phyloP scores from a whole-genome alignment of 768 basidiomycete genomes.

The Collybiopsis confluens region DNA sequence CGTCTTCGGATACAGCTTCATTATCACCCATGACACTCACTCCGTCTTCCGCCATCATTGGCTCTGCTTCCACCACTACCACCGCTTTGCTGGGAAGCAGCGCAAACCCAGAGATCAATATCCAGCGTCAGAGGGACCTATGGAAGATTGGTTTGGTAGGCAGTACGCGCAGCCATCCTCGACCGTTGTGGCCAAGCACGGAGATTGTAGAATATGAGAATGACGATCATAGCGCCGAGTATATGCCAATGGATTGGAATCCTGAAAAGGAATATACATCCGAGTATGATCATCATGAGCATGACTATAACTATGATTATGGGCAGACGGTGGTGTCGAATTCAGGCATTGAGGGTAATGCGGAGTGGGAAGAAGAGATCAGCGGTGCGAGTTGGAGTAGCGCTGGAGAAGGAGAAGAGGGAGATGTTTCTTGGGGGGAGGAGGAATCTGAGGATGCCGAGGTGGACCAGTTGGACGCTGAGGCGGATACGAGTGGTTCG shows the following conservation, averaged over 20 bases:
- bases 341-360: no score
- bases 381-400: not conserved
- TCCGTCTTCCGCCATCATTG: no score
- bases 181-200: slow-evolving; percentile 3
- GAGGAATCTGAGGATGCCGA: not conserved
- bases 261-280: slow-evolving; percentile 1
- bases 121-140: slow-evolving; percentile 15
- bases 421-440: not conserved
- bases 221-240: slow-evolving; percentile 1
- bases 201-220: not conserved
- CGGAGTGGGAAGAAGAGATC: not conserved
- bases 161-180: slow-evolving; percentile 9
- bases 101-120: not conserved
- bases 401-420: not conserved
- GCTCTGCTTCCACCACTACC: no score
- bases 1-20: not conserved
- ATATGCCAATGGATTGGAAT: slow-evolving; percentile 6
- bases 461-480: no score
- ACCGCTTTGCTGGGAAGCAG: no score
- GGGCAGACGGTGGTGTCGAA: not conserved
- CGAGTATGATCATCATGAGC: not conserved
- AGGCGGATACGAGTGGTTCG: not conserved
- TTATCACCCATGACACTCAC: no score
- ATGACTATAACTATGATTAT: not conserved
- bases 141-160: slow-evolving; percentile 47